Conservation (phyloP, 257 asterid species). For the Fraxinus anomala region DNA sequence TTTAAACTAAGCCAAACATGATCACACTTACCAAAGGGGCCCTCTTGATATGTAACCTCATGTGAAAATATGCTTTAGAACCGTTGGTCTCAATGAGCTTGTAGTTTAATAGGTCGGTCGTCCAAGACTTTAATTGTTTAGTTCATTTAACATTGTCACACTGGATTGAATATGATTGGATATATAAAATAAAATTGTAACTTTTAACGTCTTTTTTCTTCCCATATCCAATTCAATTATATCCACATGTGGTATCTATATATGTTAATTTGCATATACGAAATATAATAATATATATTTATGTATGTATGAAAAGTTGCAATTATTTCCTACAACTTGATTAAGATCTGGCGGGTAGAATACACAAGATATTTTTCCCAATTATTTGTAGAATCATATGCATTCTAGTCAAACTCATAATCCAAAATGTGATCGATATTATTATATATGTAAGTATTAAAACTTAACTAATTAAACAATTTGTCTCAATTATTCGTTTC, state of each 20-base stretch:
- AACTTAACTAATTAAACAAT: too few species aligned
- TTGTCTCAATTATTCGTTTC: too few species aligned
- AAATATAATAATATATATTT: too few species aligned
- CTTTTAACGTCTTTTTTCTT: too few species aligned
- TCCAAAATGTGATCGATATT: too few species aligned
- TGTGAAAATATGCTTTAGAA: background rate
- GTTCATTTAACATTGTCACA: background rate
- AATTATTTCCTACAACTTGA: background rate
- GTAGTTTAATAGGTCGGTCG: background rate
- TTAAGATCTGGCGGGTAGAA: background rate
- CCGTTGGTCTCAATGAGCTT: background rate
- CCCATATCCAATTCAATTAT: background rate
- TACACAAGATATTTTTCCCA: background rate
- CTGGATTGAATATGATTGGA: too few species aligned
- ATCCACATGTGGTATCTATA: too few species aligned
- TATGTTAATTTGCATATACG: background rate
- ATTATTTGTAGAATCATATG: background rate
- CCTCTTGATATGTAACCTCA: too few species aligned
- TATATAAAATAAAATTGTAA: too few species aligned
- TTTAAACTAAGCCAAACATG: background rate
- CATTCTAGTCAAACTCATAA: background rate
- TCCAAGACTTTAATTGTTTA: background rate
- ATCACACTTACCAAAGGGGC: too few species aligned
- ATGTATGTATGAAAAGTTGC: background rate
- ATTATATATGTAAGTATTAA: too few species aligned